Percentiles rank a stretch among this genome's conserved stretches.
phyloP scores from a whole-genome alignment of 2,329 filamentous ascomycete genomes.

The Penicillium sp. region DNA sequence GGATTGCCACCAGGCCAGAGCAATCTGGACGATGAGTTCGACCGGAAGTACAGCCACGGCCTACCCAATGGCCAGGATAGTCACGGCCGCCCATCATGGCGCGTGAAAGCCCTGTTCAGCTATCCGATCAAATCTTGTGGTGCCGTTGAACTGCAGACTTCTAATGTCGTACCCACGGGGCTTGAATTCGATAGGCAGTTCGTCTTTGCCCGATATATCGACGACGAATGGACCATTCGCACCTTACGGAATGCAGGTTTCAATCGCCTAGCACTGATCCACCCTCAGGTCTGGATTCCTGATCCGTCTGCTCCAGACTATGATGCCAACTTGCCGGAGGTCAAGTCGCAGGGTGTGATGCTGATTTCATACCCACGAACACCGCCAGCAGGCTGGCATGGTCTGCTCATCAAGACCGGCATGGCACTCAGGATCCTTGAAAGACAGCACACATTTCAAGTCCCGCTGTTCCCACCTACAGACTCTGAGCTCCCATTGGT shows the following conservation, averaged over 20 bases:
- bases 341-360: constrained; percentile 52
- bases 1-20: constrained; percentile 46
- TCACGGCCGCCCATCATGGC: constrained; percentile 40
- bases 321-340: constrained; percentile 43
- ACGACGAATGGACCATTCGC: constrained; percentile 40
- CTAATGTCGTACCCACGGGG: constrained; percentile 63
- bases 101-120: constrained; percentile 67
- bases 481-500: constrained; percentile 48
- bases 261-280: constrained; percentile 67
- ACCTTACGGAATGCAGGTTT: constrained; percentile 43
- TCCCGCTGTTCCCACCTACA: constrained; percentile 51
- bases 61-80: constrained; percentile 31
- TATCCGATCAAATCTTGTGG: constrained; percentile 82
- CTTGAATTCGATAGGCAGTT: constrained; percentile 79
- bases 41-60: constrained; percentile 47
- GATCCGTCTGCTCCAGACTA: constrained; percentile 46
- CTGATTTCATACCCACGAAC: constrained; percentile 47
- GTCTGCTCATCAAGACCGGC: constrained; percentile 23
- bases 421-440: constrained; percentile 32
- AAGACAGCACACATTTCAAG: constrained; percentile 45
- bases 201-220: constrained; percentile 66
- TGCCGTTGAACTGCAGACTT: constrained; percentile 67
- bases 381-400: constrained; percentile 11
- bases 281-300: constrained; percentile 59
- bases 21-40: constrained; percentile 56